Base-by-base conservation (phyloP, 1,284 basidiomycete species). In the Puccinia horiana region DNA sequence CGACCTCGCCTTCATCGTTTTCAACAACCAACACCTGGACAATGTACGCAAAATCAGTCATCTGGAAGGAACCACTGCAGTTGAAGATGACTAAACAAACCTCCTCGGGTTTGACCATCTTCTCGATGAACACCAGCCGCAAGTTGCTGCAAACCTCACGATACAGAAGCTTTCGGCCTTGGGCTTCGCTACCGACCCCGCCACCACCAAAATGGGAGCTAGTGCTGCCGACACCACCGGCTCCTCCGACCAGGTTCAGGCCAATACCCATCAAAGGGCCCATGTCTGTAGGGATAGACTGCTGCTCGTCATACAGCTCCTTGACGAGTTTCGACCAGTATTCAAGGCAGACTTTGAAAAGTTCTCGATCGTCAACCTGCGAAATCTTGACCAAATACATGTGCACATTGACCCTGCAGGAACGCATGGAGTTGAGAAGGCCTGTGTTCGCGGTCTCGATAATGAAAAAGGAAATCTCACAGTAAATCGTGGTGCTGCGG, bases 31-130 rank as follows among this genome's bases (percentile, higher is more conserved):
- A 90, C 16, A 98, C 95, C 81, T 82, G 63, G 4, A 52, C 11
- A 58, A 52, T 6, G 35, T 40, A 40, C 29, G 40, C 18, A 58
- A 44, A 70, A 78, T 56, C 16, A 72, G 29, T 61, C 16, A 49
- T 52, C 47, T 40, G 32, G 32, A 69, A 69, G 65, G 0, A 47
- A 47, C 23, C 37, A 73, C 35, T n/a, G 35, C 11, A 67, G 65
- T n/a, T 56, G 23, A 29, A 42, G 16, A 23, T 29, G 63, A 35
- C 18, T 23, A n/a, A 54, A 73, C 81, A 18, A 54, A 82, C 81
- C 91, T 99, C 97, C 88, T 99, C 97, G 16, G 97, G 97, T 88
- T 99, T 99, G 85, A 98, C 97, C 97, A 99, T 99, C 86, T 95
- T 92, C 88, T 98, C 96, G 85, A 99, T 98, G 87, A 99, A 95